These are phyloP conservation scores for Marasmius oreades DNA, from an alignment of 1,284 basidiomycete species.

Conservation along the genomic window DNA sequence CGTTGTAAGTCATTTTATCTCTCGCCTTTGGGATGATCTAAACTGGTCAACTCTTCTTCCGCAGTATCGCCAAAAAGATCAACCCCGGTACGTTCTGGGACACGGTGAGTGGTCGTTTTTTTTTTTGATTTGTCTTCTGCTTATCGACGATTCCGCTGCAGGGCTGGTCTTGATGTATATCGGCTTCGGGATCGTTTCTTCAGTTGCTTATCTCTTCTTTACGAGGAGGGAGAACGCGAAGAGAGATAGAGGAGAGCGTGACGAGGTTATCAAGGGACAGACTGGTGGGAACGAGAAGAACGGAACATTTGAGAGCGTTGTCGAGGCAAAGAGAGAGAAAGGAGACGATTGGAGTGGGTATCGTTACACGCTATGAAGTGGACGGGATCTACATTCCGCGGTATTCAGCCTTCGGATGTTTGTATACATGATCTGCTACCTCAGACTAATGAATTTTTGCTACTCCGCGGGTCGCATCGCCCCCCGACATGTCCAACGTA, in stretches of 20 bases:
- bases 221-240: constrained; percentile 58
- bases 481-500: no score
- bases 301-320: constrained; percentile 43
- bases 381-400: not conserved
- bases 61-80: constrained; percentile 62
- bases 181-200: constrained; percentile 54
- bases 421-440: no score
- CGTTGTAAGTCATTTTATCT: constrained; percentile 40
- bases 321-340: constrained; percentile 52
- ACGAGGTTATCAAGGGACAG: constrained; percentile 59
- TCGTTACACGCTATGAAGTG: constrained; percentile 36
- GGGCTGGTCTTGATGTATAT: constrained; percentile 70
- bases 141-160: constrained; percentile 9
- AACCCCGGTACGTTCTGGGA: constrained; percentile 70
- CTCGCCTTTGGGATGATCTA: constrained; percentile 6
- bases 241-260: constrained; percentile 59
- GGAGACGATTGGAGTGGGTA: constrained; percentile 62
- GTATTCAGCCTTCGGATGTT: no score
- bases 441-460: no score
- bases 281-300: constrained; percentile 31
- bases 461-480: no score
- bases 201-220: constrained; percentile 41
- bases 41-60: not conserved
- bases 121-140: constrained; percentile 21
- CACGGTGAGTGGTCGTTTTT: constrained; percentile 29